Percentiles rank a stretch among this genome's conserved stretches.
These are phyloP conservation scores for Teratosphaeria destructans DNA, from an alignment of 2,329 filamentous ascomycete species.

Conservation along the genomic window DNA sequence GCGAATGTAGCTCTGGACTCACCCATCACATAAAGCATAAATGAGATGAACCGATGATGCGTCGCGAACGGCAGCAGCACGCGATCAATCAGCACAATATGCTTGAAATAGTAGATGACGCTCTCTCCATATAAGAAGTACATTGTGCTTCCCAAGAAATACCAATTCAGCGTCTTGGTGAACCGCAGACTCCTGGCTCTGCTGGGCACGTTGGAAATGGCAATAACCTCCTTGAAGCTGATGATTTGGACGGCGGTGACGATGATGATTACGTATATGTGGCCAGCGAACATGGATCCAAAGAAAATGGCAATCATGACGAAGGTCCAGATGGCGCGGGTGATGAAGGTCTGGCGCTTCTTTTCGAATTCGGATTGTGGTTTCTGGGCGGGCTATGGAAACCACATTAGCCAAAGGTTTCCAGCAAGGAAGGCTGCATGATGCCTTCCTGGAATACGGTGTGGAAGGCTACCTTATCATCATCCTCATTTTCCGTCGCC, in stretches of 20 bases:
- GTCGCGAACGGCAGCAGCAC: conserved; percentile 87
- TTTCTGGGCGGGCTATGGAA: conserved; percentile 8
- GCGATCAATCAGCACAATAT: conserved; percentile 89
- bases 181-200: conserved; percentile 82
- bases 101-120: conserved; percentile 99
- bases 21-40: conserved; percentile 96
- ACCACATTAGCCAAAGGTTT: neutral
- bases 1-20: conserved; percentile 25
- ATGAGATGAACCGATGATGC: conserved; percentile 97
- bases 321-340: conserved; percentile 92
- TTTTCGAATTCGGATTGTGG: conserved; percentile 71
- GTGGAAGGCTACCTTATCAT: conserved; percentile 10
- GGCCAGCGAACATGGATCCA: conserved; percentile 81
- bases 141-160: conserved; percentile 97
- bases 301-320: conserved; percentile 97
- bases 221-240: conserved; percentile 98
- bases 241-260: conserved; percentile 91
- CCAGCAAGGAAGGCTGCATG: neutral
- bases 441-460: neutral
- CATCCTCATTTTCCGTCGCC: conserved; percentile 26
- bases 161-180: conserved; percentile 97
- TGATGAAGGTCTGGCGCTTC: conserved; percentile 97
- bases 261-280: conserved; percentile 92
- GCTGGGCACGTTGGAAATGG: conserved; percentile 89
- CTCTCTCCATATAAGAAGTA: conserved; percentile 98